Base-by-base conservation (phyloP, 2,329 filamentous ascomycete genomes). In the Pseudocercospora pini-densiflorae region DNA sequence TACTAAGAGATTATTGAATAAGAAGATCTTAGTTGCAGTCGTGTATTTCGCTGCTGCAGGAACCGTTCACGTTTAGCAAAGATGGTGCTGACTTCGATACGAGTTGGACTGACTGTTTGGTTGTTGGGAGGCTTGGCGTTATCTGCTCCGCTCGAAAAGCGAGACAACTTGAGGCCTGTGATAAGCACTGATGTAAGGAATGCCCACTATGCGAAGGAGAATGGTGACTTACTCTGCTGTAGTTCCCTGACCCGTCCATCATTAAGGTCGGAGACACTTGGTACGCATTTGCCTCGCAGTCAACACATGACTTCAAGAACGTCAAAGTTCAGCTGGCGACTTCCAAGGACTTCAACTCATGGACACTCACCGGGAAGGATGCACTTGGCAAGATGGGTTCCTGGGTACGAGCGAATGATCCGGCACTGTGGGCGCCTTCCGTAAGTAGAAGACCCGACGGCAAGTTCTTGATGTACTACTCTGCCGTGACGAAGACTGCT, bases 211-310 rank as follows among this genome's bases (percentile, higher is more conserved):
- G 33, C 21, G 40, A 8, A 49, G 12, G 6, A 19, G 47, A 29
- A 14, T 27, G 5, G 23, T 40, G 21, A 49, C 23, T 21, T 31
- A 53, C 47, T 54, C 14, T 29, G 19, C 10, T 19, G 21, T 58
- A 79, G 69, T 80, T 80, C 58, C 73, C 79, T 2, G 78, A 80
- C 67, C 78, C 78, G 5, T 69, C 74, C 1, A 72, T 79, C 31
- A 72, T 79, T 58, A 70, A 72, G 47, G 71, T 74, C 24, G 74
- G 68, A 40, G 67, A 72, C 27, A 77, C 71, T 1, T 79, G 77
- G 77, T 79, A 77, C 61, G 77, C 77, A 12, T 79, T 78, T 62
- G 78, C 69, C 31, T 78, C 78, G 5, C 76, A 76, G 62, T 76
- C 61, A 19, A 43, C 53, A 16, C 70, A 63, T 60, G 70, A 65